Conservation (phyloP, 192 early-diverging fungal genomes). For the Backusella tarrabulga region DNA sequence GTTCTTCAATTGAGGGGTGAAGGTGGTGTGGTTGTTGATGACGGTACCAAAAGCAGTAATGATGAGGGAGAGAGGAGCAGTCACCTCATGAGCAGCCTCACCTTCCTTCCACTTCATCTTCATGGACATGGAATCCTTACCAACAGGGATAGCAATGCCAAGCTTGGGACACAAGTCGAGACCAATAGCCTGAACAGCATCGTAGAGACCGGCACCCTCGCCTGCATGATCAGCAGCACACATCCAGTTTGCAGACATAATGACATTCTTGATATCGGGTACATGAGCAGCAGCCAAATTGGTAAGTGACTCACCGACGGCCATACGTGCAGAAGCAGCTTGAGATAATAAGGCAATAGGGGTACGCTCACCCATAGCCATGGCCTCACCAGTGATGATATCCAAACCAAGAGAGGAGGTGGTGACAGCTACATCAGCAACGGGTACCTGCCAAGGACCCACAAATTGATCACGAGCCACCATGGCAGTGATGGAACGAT, state of each 20-base stretch:
- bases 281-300: conserved; percentile 92
- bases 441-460: conserved; percentile 98
- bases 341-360: conserved; percentile 80
- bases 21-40: conserved; percentile 77
- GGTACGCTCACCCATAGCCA: conserved; percentile 98
- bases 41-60: conserved; percentile 94
- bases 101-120: conserved; percentile 83
- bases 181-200: conserved; percentile 91
- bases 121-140: conserved; percentile 99
- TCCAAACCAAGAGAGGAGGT: conserved; percentile 72
- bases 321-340: conserved; percentile 94
- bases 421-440: conserved; percentile 95
- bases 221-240: conserved; percentile 85
- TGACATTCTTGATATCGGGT: conserved; percentile 64
- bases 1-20: conserved; percentile 82
- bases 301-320: conserved; percentile 90
- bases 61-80: conserved; percentile 88
- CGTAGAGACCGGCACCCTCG: conserved; percentile 91
- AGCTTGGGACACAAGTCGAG: conserved; percentile 90
- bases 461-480: conserved; percentile 98
- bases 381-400: conserved; percentile 84
- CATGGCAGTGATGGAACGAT: conserved; percentile 92
- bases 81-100: conserved; percentile 57
- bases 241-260: conserved; percentile 99
- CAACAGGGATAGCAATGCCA: conserved; percentile 94